phyloP scores from a whole-genome alignment of 345 rosid species.

The Zanthoxylum bungeanum region DNA sequence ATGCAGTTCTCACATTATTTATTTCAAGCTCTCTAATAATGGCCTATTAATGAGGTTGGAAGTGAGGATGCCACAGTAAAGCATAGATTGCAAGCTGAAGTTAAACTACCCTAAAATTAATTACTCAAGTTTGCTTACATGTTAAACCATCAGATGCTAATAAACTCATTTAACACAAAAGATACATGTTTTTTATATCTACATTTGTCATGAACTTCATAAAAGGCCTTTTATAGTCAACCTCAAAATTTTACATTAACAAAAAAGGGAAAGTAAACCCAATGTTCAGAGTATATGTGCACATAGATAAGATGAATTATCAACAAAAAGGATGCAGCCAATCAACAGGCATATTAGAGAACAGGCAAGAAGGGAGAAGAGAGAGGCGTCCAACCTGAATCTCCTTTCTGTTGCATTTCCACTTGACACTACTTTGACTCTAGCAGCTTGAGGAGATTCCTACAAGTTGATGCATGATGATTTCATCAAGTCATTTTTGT shows the following conservation, averaged over 20 bases:
- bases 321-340: background rate
- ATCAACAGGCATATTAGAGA: background rate
- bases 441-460: constrained; percentile 99
- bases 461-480: constrained; percentile 28
- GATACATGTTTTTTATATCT: too few species aligned
- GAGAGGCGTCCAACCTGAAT: constrained; percentile 59
- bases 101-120: background rate
- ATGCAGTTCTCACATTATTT: background rate
- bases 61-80: background rate
- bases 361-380: background rate
- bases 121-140: background rate
- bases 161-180: background rate
- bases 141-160: background rate
- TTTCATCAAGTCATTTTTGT: constrained; percentile 17
- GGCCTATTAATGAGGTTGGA: background rate
- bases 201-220: background rate
- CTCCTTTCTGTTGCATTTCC: constrained; percentile 95
- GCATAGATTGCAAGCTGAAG: background rate
- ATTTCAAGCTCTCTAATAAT: background rate
- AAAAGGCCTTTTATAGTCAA: background rate
- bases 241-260: background rate
- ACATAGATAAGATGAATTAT: background rate
- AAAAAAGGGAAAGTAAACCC: background rate
- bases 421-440: constrained; percentile 94
- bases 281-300: background rate